A percentile compares a stretch with the other conserved stretches of the same genome.
phyloP scores from a whole-genome alignment of 2,329 filamentous ascomycete species.

The Colletotrichum endophyticum region DNA sequence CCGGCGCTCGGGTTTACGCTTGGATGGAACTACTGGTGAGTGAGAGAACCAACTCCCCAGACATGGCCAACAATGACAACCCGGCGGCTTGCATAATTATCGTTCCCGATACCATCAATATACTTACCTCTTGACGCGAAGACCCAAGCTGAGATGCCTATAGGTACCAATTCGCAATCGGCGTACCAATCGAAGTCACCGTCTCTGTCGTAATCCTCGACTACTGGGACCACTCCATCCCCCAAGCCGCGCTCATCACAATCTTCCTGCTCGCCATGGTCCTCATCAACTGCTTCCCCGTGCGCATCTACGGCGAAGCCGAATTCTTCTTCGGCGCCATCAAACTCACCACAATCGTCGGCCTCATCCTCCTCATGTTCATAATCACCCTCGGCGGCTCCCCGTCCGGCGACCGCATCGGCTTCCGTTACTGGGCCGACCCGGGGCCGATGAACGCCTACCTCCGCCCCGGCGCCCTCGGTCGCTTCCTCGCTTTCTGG shows the following conservation, averaged over 20 bases:
- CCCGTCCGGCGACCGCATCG: conserved; percentile 45
- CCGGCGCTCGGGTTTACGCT: conserved; percentile 52
- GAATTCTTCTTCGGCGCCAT: conserved; percentile 56
- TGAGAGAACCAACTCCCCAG: neutral
- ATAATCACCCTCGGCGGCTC: conserved; percentile 53
- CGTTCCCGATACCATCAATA: neutral
- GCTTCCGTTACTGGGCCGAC: conserved; percentile 49
- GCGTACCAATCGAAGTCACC: conserved; percentile 52
- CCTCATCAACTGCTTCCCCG: conserved; percentile 41
- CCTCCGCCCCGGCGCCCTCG: conserved; percentile 38
- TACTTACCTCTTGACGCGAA: neutral
- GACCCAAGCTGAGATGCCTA: no score
- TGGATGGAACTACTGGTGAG: conserved; percentile 54
- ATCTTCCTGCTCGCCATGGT: conserved; percentile 41
- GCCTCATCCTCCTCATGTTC: conserved; percentile 53
- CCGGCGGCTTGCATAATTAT: no score
- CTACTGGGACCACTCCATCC: conserved; percentile 41
- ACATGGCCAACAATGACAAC: neutral
- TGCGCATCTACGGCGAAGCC: conserved; percentile 56
- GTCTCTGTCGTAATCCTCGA: conserved; percentile 51
- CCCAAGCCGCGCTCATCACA: conserved; percentile 37
- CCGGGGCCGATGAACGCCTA: conserved; percentile 49
- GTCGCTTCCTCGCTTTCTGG: conserved; percentile 47
- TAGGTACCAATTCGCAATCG: conserved; percentile 50
- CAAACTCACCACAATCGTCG: conserved; percentile 54